These are phyloP conservation scores for Astrothelium subdiscretum DNA, from an alignment of 495 filamentous ascomycete genomes.

Conservation along the genomic window DNA sequence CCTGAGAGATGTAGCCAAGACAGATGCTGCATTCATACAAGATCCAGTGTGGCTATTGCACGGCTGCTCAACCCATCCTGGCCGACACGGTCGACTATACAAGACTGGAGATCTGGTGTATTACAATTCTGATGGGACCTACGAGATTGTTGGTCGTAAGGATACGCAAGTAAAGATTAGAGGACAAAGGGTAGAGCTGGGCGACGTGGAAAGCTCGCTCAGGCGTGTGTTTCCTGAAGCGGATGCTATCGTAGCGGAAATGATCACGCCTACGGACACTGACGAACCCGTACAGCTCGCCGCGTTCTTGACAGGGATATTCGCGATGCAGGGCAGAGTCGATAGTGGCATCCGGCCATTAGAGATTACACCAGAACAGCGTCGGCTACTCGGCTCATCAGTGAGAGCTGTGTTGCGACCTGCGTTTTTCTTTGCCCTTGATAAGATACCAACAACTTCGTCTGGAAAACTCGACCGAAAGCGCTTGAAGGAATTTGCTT, in stretches of 20 bases:
- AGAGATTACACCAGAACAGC: not conserved
- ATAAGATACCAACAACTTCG: not conserved
- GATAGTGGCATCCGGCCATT: not conserved
- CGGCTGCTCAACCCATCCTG: not conserved
- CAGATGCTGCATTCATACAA: slow-evolving; percentile 23
- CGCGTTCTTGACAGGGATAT: not conserved
- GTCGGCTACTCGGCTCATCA: not conserved
- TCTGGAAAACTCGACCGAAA: not conserved
- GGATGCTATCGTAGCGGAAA: not conserved
- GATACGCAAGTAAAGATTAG: slow-evolving; percentile 18
- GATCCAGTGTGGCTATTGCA: slow-evolving; percentile 10
- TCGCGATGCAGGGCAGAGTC: not conserved
- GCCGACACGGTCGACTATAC: slow-evolving; percentile 7
- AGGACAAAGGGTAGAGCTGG: slow-evolving; percentile 18
- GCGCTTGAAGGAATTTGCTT: not conserved
- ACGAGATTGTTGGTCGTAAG: slow-evolving; percentile 11
- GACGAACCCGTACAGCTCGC: not conserved
- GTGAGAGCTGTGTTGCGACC: no score
- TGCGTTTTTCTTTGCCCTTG: not conserved
- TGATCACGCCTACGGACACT: not conserved
- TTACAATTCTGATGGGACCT: slow-evolving; percentile 2
- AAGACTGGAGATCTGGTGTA: slow-evolving; percentile 11
- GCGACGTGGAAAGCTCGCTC: slow-evolving; percentile 17
- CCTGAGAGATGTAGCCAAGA: slow-evolving; percentile 42
- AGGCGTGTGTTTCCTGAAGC: not conserved